Evolutionary conservation across 2,329 filamentous ascomycete genomes (phyloP), one percentile per base, ranked within the genome.

Genomic region (Escovopsis sp.): DNA sequence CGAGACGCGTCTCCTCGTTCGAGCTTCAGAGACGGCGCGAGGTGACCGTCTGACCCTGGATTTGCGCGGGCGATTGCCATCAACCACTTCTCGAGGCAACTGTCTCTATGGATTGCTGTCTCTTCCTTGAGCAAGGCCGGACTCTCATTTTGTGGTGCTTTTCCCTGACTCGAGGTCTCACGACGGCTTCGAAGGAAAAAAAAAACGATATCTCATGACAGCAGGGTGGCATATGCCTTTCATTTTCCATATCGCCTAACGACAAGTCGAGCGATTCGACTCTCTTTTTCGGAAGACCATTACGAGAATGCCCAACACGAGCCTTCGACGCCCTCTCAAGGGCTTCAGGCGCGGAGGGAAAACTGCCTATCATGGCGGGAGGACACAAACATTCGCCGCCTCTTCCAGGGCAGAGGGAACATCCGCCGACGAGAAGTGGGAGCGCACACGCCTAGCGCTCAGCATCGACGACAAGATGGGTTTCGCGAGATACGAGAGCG

Each of bases 381-480:
- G 73, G 49, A 70, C 78, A 26, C 85, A 84, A 56, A 93, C 85
- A 4, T 84, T 96, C 51, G 79, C 89, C 44, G 78, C 85, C 32
- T 80, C 82, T 7, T 77, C 82, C 36, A 77, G 82, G 43, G 79
- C 77, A 43, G 93, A 98, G 68, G 81, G 76, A 41, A 96, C 87
- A 1, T 93, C 88, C 7, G 79, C 85, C 54, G 86, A 94, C 69
- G 91, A 98, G 63, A 93, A 86, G 62, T 78, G 85, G 64, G 88
- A 98, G 64, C 80, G 86, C 33, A 82, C 80, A 38, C 78, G 79
- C 43, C 75, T 94, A 41, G 86, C 86, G 30, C 78, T 94, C 64
- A 76, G 72, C 55, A 95, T 98, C 58, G 93, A 98, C 66, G 91
- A 96, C 66, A 73, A 75, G 48, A 91, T 96, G 79, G 93, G 91